These are phyloP conservation scores for Angomonas deanei DNA, from an alignment of 208 protist genomes.

Conservation along the genomic window DNA sequence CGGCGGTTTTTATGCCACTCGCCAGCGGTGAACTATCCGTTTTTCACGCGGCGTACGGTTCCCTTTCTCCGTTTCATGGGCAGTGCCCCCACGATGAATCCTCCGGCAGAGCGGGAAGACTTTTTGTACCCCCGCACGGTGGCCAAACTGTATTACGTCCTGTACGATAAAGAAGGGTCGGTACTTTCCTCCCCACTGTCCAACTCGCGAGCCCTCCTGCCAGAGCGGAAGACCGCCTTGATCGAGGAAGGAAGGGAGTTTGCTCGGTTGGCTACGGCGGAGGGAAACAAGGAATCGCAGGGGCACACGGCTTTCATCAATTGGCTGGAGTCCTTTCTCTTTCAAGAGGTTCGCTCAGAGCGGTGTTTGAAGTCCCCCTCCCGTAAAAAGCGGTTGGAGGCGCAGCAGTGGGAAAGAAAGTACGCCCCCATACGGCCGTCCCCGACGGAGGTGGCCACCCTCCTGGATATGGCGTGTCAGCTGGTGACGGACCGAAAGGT, in stretches of 20 bases:
- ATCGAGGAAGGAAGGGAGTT: not conserved
- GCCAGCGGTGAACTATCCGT: not conserved
- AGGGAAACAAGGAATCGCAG: not conserved
- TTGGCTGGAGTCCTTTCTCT: conserved; percentile 14
- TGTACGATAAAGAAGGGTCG: too few species aligned
- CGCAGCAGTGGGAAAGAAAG: not conserved
- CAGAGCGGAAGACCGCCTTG: not conserved
- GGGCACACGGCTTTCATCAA: not conserved
- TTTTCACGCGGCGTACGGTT: not conserved
- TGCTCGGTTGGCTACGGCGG: not conserved
- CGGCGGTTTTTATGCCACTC: not conserved
- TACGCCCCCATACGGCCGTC: conserved; percentile 1
- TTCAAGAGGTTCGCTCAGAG: conserved; percentile 9
- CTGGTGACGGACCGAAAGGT: conserved; percentile 38
- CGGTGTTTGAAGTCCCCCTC: not conserved
- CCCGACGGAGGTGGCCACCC: conserved; percentile 8
- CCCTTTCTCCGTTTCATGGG: not conserved
- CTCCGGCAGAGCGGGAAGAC: not conserved
- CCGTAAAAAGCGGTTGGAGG: not conserved
- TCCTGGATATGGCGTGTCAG: conserved; percentile 18
- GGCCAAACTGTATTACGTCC: not conserved
- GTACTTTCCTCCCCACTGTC: too few species aligned
- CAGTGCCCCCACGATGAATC: not conserved
- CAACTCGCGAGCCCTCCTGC: not conserved
- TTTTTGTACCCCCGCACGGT: not conserved